Conservation (phyloP, 192 early-diverging fungal species). For the Coemansia javaensis region DNA sequence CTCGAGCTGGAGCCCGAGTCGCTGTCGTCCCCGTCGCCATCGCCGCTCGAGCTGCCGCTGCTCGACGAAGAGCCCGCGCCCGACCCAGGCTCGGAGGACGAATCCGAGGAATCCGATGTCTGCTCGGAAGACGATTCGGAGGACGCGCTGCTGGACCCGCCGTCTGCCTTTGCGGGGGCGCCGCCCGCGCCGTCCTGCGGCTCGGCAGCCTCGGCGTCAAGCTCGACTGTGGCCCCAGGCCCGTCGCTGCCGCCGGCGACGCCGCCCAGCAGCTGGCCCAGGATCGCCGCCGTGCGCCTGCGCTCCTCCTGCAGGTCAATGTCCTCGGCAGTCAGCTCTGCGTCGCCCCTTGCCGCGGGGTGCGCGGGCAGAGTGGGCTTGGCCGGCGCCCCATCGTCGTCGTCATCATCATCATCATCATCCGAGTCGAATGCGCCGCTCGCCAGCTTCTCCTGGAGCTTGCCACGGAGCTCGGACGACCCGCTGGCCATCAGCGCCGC, state of each 20-base stretch:
- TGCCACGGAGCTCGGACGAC: conserved; percentile 8
- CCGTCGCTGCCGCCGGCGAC: neutral
- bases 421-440: conserved; percentile 42
- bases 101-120: conserved; percentile 1
- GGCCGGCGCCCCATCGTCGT: neutral
- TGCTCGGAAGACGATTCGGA: neutral
- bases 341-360: neutral
- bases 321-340: conserved; percentile 13
- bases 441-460: conserved; percentile 36
- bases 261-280: conserved; percentile 9
- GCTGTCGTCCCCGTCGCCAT: conserved; percentile 4
- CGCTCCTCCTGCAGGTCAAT: conserved; percentile 23
- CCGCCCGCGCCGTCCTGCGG: conserved; percentile 3
- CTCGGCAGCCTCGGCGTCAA: neutral
- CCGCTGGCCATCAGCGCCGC: conserved; percentile 19
- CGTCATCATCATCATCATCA: conserved; percentile 12
- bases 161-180: neutral
- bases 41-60: neutral
- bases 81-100: conserved; percentile 6
- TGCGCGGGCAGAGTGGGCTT: neutral
- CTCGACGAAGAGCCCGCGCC: neutral
- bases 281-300: conserved; percentile 28
- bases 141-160: neutral
- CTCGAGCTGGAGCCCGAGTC: conserved; percentile 5
- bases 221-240: neutral